phyloP scores from a whole-genome alignment of 148 eudicot species.

The Hydrangea macrophylla region DNA sequence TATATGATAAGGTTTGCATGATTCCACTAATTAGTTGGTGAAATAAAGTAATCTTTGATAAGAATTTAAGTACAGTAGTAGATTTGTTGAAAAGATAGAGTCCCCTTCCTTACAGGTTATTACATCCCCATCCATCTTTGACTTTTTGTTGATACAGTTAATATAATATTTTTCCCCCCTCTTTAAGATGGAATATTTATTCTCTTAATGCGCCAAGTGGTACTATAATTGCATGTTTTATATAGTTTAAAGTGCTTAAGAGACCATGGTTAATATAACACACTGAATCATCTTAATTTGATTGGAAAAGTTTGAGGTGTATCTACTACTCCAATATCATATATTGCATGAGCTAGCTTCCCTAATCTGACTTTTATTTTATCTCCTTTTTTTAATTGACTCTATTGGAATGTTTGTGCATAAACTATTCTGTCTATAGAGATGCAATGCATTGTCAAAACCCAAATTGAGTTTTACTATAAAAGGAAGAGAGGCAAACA shows the following conservation, averaged over 20 bases:
- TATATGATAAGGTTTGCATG: conserved; percentile 36
- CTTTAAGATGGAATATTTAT: conserved; percentile 44
- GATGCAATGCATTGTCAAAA: conserved; percentile 38
- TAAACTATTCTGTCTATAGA: conserved; percentile 19
- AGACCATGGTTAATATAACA: conserved; percentile 28
- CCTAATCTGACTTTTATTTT: conserved; percentile 49
- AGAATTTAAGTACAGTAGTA: conserved; percentile 39
- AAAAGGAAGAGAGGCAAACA: conserved; percentile 33
- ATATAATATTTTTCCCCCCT: conserved; percentile 28
- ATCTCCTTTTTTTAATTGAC: conserved; percentile 24
- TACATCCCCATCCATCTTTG: conserved; percentile 66
- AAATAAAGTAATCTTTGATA: conserved; percentile 39
- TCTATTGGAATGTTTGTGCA: conserved; percentile 23
- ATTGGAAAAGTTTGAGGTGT: conserved; percentile 54
- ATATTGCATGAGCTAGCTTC: conserved; percentile 48
- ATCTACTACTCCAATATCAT: conserved; percentile 38
- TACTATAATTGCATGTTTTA: conserved; percentile 31
- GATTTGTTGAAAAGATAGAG: conserved; percentile 59
- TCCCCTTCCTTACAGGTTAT: conserved; percentile 51
- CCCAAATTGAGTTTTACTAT: conserved; percentile 26
- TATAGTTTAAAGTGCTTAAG: conserved; percentile 26
- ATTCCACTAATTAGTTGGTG: conserved; percentile 74
- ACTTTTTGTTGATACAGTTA: conserved; percentile 44
- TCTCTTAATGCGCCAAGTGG: conserved; percentile 30
- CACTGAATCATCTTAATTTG: conserved; percentile 71